Conservation (phyloP, 2,329 filamentous ascomycete genomes). For the Apiospora aurea region DNA sequence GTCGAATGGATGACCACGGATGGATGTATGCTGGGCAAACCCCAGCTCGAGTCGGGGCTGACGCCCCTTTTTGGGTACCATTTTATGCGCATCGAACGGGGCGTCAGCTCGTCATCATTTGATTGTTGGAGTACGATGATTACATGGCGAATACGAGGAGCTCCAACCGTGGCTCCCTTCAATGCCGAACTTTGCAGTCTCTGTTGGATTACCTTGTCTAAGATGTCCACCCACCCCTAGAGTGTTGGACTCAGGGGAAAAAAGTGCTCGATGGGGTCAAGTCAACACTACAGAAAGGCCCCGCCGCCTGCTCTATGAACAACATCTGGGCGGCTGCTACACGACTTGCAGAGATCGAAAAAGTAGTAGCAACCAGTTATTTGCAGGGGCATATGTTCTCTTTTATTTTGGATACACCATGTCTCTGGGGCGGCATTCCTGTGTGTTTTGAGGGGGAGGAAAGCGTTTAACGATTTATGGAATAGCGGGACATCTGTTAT, state of each 20-base stretch:
- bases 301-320: not conserved
- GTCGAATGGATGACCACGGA: not conserved
- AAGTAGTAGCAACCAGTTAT: not conserved
- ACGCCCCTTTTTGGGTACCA: not conserved
- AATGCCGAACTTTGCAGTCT: not conserved
- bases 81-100: not conserved
- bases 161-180: not conserved
- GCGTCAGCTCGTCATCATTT: not conserved
- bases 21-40: not conserved
- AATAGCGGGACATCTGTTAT: slow-evolving; percentile 20
- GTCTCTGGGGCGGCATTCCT: not conserved
- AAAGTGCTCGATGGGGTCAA: not conserved
- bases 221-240: not conserved
- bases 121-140: not conserved
- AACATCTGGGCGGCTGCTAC: not conserved
- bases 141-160: not conserved
- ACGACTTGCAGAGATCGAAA: not conserved
- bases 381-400: not conserved
- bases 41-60: not conserved
- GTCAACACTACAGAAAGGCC: not conserved
- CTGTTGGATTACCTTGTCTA: not conserved
- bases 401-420: slow-evolving; percentile 8
- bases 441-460: not conserved
- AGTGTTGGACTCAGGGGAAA: not conserved
- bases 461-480: slow-evolving; percentile 18